These are phyloP conservation scores for Climacium dendroides DNA, from an alignment of 225 moss, liverwort and hornwort species.

Conservation along the genomic window DNA sequence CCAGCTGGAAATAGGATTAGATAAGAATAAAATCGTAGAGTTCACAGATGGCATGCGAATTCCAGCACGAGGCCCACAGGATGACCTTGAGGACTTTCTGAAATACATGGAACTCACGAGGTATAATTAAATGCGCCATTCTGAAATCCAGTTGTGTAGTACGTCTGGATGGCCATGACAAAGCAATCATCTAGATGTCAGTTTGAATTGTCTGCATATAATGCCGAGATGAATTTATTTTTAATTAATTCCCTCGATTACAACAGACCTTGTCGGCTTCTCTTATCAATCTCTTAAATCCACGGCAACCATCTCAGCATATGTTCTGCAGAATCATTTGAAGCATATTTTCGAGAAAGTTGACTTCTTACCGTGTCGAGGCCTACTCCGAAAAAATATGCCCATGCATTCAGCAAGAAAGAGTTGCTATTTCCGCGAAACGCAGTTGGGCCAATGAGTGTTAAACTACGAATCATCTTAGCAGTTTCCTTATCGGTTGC, in stretches of 20 bases:
- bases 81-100: neutral
- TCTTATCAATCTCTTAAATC: neutral
- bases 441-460: slow-evolving; percentile 52
- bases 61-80: neutral
- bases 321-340: neutral
- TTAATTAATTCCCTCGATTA: neutral
- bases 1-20: neutral
- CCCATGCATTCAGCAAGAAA: slow-evolving; percentile 35
- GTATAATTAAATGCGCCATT: slow-evolving; percentile 63
- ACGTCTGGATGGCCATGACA: slow-evolving; percentile 16
- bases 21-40: neutral
- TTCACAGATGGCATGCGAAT: neutral
- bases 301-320: neutral
- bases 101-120: slow-evolving; percentile 14
- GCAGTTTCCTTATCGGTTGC: slow-evolving; percentile 26
- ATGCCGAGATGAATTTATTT: neutral
- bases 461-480: slow-evolving; percentile 31
- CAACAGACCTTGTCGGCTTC: neutral
- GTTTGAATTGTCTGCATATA: neutral
- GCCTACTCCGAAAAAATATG: slow-evolving; percentile 20
- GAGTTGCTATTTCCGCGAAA: slow-evolving; percentile 42
- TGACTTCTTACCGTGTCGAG: slow-evolving; percentile 18
- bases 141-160: slow-evolving; percentile 22
- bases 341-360: neutral
- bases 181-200: neutral